phyloP scores from a whole-genome alignment of 805 yeast genomes.

The Ogataea nonfermentans region DNA sequence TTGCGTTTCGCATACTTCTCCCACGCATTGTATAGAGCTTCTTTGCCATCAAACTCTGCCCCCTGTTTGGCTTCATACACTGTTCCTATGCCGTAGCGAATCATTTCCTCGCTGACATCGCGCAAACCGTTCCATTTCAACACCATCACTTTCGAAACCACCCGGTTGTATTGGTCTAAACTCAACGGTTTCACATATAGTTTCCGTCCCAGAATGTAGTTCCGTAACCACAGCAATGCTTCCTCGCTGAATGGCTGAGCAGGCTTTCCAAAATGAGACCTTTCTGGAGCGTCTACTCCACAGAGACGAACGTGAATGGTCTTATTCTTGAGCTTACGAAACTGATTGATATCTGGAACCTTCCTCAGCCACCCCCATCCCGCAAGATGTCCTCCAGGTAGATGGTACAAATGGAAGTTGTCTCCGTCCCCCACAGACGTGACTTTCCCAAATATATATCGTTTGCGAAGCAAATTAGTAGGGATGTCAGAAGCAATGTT shows the following conservation, averaged over 20 bases:
- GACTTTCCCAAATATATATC: conserved; percentile 65
- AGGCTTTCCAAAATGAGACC: conserved; percentile 91
- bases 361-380: conserved; percentile 94
- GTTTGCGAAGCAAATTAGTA: conserved; percentile 37
- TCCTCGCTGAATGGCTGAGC: conserved; percentile 88
- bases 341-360: conserved; percentile 53
- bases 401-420: conserved; percentile 86
- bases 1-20: conserved; percentile 59
- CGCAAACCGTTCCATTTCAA: conserved; percentile 64
- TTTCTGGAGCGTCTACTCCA: conserved; percentile 97
- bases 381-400: conserved; percentile 83
- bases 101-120: conserved; percentile 87
- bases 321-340: conserved; percentile 49
- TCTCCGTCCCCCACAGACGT: conserved; percentile 96
- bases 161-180: conserved; percentile 84
- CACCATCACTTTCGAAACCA: conserved; percentile 72
- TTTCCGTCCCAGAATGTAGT: conserved; percentile 60
- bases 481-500: conserved; percentile 54
- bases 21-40: conserved; percentile 52
- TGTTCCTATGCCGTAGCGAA: conserved; percentile 76
- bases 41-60: conserved; percentile 84
- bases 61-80: conserved; percentile 82
- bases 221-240: conserved; percentile 73
- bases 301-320: conserved; percentile 82
- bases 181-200: conserved; percentile 77